phyloP scores from a whole-genome alignment of 306 rosid genomes.

The Pyrus communis region DNA sequence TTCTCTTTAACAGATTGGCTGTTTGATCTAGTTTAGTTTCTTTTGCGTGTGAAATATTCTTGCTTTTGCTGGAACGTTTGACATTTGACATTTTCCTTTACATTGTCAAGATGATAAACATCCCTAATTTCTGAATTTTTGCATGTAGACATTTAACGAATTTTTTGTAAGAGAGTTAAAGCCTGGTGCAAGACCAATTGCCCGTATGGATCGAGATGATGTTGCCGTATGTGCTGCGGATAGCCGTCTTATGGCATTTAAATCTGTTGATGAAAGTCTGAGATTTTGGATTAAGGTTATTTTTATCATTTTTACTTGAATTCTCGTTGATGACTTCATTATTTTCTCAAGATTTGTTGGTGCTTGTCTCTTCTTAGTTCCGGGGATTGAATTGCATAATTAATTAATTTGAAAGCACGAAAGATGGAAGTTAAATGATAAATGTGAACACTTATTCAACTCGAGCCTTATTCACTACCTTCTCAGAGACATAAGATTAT shows the following conservation, averaged over 20 bases:
- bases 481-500: neutral
- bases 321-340: neutral
- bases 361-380: slow-evolving; percentile 1
- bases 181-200: slow-evolving; percentile 77
- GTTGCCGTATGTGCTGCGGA: slow-evolving; percentile 88
- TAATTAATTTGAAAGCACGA: neutral
- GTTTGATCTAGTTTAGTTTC: neutral
- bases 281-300: slow-evolving; percentile 98
- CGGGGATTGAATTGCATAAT: neutral
- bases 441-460: neutral
- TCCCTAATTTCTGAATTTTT: slow-evolving; percentile 11
- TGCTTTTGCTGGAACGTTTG: neutral
- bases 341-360: neutral
- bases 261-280: slow-evolving; percentile 59
- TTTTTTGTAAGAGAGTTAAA: slow-evolving; percentile 83
- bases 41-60: neutral
- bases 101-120: neutral
- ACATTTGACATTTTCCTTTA: neutral
- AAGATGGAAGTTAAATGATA: neutral
- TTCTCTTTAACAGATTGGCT: neutral
- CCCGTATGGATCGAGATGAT: slow-evolving; percentile 50
- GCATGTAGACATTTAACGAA: slow-evolving; percentile 82
- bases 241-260: slow-evolving; percentile 84
- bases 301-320: neutral
- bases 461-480: neutral